Base-by-base conservation (phyloP, 2,329 filamentous ascomycete genomes). In the Allantophomopsis lycopodina region DNA sequence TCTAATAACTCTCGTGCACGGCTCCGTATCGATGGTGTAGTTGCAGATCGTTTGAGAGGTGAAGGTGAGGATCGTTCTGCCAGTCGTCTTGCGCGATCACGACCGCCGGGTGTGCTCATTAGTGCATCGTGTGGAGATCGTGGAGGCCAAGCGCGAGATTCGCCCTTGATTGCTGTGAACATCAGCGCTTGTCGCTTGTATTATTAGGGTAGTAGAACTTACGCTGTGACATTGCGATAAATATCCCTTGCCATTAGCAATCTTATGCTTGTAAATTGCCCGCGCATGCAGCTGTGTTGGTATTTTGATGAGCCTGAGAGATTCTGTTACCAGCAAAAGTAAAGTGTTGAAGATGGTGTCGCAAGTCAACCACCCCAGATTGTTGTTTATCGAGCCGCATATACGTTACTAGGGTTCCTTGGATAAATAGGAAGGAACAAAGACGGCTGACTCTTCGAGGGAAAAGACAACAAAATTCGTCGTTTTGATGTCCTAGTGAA, bases 31-130 rank as follows among this genome's bases (percentile, higher is more conserved):
- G 48, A 46, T 15, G 48, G 13, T 8, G 43, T 41, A 4, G 45
- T 44, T 17, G 32, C 36, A 8, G 44, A 35, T 42, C 64, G 62
- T 54, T 71, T 77, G 31, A 68, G 62, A 0, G 82, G 79, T 1
- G 82, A 80, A 1, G 79, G 79, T 18, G 83, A 79, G 31, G 68
- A 69, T 49, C 73, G 74, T 46, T 78, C 73, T 47, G 76, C 71
- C 50, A 81, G 66, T 44, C 79, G 74, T 55, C 80, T 72, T 52
- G 85, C 76, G 56, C 77, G 79, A 55, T 80, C 76, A 51, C 87
- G 80, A 39, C 87, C 89, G 48, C 79, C 76, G 1, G 89, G 89
- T 3, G 88, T 78, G 55, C 71, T 69, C 31, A 77, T 54, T 15
- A 81, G 65, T 38, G 65, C 76, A 54, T 81, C 76, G 55, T 72